phyloP scores from a whole-genome alignment of 2,329 filamentous ascomycete species.

The Neofusicoccum sp. region DNA sequence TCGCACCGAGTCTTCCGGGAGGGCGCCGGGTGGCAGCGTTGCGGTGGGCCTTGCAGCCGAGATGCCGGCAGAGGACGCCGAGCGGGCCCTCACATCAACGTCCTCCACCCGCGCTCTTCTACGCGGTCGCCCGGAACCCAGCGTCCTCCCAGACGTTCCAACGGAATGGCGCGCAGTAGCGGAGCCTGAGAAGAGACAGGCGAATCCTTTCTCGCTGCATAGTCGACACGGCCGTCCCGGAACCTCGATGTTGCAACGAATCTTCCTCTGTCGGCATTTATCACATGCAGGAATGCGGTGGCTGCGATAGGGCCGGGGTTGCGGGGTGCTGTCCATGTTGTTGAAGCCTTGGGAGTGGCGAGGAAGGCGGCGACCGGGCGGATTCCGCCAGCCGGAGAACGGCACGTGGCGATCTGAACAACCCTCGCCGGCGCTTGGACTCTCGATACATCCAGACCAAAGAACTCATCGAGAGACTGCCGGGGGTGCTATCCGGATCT shows the following conservation, averaged over 20 bases:
- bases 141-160: conserved; percentile 21
- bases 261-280: conserved; percentile 41
- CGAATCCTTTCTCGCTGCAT: conserved; percentile 37
- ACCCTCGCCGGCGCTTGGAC: too few species aligned
- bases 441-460: too few species aligned
- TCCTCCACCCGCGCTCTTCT: conserved; percentile 32
- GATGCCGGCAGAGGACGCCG: too few species aligned
- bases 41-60: too few species aligned
- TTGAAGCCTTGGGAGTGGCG: too few species aligned
- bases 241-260: conserved; percentile 42
- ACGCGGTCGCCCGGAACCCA: conserved; percentile 23
- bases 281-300: conserved; percentile 44
- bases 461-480: too few species aligned
- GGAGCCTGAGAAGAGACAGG: conserved; percentile 36
- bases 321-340: conserved; percentile 14
- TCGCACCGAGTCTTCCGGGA: neutral
- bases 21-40: conserved; percentile 6
- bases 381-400: neutral
- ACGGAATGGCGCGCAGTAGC: conserved; percentile 20
- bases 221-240: conserved; percentile 39
- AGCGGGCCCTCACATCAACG: too few species aligned
- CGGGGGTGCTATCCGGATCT: too few species aligned
- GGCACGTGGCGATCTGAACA: neutral
- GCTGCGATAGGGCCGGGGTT: conserved; percentile 42
- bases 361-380: neutral